Percentiles rank a stretch among this genome's conserved stretches.
phyloP scores from a whole-genome alignment of 768 basidiomycete species.

The Pleurotus eryngii region DNA sequence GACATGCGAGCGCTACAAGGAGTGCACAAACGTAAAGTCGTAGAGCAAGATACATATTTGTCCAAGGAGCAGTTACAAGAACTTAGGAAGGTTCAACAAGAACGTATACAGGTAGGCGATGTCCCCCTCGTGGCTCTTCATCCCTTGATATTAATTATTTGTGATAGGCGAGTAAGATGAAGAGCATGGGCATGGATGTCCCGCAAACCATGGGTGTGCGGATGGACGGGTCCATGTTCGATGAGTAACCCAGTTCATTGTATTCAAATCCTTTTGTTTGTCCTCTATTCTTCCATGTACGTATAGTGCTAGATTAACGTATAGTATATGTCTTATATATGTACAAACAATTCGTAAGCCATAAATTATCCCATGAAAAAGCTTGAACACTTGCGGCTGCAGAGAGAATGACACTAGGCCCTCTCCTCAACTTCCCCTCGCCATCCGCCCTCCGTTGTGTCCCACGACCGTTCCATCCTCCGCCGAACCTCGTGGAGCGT shows the following conservation, averaged over 20 bases:
- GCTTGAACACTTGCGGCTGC: no score
- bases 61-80: conserved; percentile 79
- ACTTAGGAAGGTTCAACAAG: conserved; percentile 78
- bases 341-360: no score
- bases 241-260: conserved; percentile 26
- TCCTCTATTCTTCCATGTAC: no score
- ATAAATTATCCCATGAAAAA: no score
- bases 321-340: no score
- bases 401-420: conserved; percentile 23
- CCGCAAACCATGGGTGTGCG: conserved; percentile 82
- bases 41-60: conserved; percentile 73
- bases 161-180: conserved; percentile 73
- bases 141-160: neutral
- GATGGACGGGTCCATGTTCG: conserved; percentile 74
- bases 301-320: no score
- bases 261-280: no score
- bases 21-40: conserved; percentile 63
- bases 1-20: conserved; percentile 77
- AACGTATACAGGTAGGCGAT: conserved; percentile 68
- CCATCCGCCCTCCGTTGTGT: conserved; percentile 49
- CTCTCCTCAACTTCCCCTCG: conserved; percentile 52
- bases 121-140: neutral
- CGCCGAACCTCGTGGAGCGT: conserved; percentile 75
- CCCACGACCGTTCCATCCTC: conserved; percentile 66
- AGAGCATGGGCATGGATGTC: conserved; percentile 83